phyloP scores from a whole-genome alignment of 2,329 filamentous ascomycete species.

The Scedosporium dehoogii region DNA sequence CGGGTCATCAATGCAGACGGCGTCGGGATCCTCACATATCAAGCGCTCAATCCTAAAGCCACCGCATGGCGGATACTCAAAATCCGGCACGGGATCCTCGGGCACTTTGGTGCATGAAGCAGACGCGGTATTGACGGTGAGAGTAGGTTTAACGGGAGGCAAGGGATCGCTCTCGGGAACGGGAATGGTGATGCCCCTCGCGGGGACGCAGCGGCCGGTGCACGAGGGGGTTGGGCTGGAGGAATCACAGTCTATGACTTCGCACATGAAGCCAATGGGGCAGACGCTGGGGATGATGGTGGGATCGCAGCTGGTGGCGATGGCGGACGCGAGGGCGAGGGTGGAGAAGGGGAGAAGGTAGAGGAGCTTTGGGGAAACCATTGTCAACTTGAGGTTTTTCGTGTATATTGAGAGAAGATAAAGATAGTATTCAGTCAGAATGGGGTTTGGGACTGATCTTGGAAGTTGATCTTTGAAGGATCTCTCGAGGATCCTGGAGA shows the following conservation, averaged over 20 bases:
- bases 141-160: neutral
- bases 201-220: neutral
- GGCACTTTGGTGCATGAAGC: neutral
- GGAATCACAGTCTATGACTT: neutral
- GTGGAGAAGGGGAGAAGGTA: conserved; percentile 11
- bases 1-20: conserved; percentile 23
- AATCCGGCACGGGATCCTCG: neutral
- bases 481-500: neutral
- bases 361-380: conserved; percentile 8
- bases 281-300: neutral
- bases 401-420: neutral
- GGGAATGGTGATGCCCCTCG: neutral
- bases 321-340: neutral
- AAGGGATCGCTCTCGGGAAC: neutral
- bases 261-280: neutral
- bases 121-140: neutral
- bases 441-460: neutral
- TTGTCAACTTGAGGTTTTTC: conserved; percentile 13
- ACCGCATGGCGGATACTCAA: conserved; percentile 22
- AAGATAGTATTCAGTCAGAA: neutral
- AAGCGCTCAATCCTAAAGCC: conserved; percentile 13
- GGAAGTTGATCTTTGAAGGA: neutral
- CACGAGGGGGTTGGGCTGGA: neutral
- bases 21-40: conserved; percentile 12
- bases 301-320: neutral